Conservation (phyloP, 2,329 filamentous ascomycete genomes). For the Trichoderma atroviride region DNA sequence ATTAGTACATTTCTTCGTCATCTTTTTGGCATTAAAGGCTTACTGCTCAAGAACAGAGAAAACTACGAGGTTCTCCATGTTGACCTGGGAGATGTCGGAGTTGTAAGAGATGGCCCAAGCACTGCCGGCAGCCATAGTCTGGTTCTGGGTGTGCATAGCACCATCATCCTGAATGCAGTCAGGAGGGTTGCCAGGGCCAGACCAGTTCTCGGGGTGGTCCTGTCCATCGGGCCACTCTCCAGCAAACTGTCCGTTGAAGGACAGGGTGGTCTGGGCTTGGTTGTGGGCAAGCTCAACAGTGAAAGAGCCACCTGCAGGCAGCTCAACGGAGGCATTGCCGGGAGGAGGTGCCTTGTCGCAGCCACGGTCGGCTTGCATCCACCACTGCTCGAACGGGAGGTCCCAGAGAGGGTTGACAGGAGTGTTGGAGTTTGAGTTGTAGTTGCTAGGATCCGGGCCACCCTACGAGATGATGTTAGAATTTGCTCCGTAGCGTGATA, state of each 20-base stretch:
- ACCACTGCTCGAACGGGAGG: constrained; percentile 47
- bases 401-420: constrained; percentile 48
- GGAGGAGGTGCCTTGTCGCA: constrained; percentile 43
- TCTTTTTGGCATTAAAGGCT: constrained; percentile 23
- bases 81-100: constrained; percentile 45
- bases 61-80: constrained; percentile 51
- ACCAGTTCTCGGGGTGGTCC: constrained; percentile 47
- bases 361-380: constrained; percentile 50
- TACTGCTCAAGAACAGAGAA: constrained; percentile 47
- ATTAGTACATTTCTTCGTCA: not conserved
- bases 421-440: constrained; percentile 45
- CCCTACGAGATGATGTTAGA: constrained; percentile 24
- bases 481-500: not conserved
- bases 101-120: constrained; percentile 53
- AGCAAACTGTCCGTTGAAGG: constrained; percentile 40
- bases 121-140: constrained; percentile 45
- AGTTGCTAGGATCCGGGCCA: constrained; percentile 33
- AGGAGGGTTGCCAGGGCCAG: constrained; percentile 34
- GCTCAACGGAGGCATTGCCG: constrained; percentile 37
- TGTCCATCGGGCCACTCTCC: constrained; percentile 50
- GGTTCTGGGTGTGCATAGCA: constrained; percentile 48
- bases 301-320: constrained; percentile 51
- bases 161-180: constrained; percentile 43
- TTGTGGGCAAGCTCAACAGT: constrained; percentile 52
- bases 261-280: constrained; percentile 48